These are phyloP conservation scores for Boletus vinaceobasis DNA, from an alignment of 768 basidiomycete genomes.

Conservation along the genomic window DNA sequence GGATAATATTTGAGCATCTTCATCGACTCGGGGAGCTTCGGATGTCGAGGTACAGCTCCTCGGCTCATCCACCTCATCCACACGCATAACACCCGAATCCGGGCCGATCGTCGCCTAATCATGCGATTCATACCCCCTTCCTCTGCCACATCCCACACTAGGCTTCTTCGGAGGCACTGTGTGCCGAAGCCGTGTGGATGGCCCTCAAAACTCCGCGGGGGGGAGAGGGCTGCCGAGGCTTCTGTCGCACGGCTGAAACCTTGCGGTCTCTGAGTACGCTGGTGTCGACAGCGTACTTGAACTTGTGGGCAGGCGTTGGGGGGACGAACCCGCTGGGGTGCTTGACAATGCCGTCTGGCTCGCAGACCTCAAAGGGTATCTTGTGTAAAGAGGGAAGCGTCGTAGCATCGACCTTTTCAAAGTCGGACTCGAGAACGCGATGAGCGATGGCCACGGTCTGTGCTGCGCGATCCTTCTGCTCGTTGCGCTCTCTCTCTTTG, in stretches of 20 bases:
- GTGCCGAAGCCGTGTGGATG: constrained; percentile 16
- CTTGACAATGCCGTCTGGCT: constrained; percentile 36
- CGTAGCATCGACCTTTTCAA: constrained; percentile 25
- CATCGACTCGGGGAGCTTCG: neutral
- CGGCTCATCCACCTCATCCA: neutral
- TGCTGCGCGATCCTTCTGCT: constrained; percentile 12
- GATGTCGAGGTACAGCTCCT: too few species aligned
- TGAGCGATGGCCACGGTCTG: constrained; percentile 33
- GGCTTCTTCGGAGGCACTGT: constrained; percentile 9
- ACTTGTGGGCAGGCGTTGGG: constrained; percentile 39
- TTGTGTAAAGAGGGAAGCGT: constrained; percentile 31
- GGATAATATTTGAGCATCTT: neutral
- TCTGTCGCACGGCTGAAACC: constrained; percentile 8
- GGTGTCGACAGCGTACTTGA: constrained; percentile 20
- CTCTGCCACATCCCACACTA: constrained; percentile 11
- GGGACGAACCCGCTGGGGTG: constrained; percentile 45
- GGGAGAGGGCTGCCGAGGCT: constrained; percentile 10
- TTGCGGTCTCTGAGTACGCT: constrained; percentile 19
- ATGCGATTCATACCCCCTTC: constrained; percentile 26
- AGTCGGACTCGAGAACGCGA: constrained; percentile 30
- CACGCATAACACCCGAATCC: neutral
- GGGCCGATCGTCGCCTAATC: constrained; percentile 16
- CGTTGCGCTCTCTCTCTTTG: constrained; percentile 25
- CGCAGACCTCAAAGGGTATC: constrained; percentile 41
- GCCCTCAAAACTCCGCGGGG: constrained; percentile 17